Evolutionary conservation across 495 filamentous ascomycete genomes (phyloP).

Genomic region (Glonium stellatum): DNA sequence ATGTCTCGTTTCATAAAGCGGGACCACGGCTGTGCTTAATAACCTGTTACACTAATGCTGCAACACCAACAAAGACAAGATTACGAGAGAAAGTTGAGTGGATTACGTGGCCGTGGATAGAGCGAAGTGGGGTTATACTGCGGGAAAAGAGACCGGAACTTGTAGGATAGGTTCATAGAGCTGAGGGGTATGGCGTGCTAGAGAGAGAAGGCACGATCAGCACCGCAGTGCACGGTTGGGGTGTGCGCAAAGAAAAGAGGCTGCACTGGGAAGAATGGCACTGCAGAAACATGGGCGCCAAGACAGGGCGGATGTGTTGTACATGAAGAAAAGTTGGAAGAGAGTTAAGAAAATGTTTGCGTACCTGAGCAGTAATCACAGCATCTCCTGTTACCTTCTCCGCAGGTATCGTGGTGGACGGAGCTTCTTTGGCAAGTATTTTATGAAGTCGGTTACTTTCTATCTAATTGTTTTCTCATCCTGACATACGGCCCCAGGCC

Average conservation of each 20-base stretch:
- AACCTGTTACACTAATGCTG: background rate
- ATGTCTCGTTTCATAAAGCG: no score
- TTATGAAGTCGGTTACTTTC: constrained; percentile 46
- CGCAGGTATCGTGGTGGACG: constrained; percentile 47
- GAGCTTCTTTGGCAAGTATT: constrained; percentile 48
- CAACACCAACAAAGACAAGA: background rate
- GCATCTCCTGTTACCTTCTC: constrained; percentile 53
- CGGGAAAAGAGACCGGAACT: constrained; percentile 7
- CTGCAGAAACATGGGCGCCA: constrained; percentile 7
- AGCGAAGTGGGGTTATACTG: constrained; percentile 1
- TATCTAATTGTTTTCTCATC: constrained; percentile 51
- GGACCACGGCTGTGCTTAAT: no score
- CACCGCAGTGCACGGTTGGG: constrained; percentile 11
- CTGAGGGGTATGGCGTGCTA: constrained; percentile 11
- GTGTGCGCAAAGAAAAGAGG: background rate
- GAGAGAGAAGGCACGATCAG: constrained; percentile 1
- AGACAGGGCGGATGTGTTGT: background rate
- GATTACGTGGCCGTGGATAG: constrained; percentile 18
- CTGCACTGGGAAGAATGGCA: background rate
- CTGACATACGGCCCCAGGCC: constrained; percentile 57
- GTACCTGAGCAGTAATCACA: constrained; percentile 59
- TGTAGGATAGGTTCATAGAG: constrained; percentile 2
- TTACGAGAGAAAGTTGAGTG: background rate
- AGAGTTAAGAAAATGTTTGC: constrained; percentile 13
- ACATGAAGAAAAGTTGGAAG: background rate